Percentiles rank a stretch among this genome's conserved stretches.
Evolutionary conservation across 345 rosid species (phyloP).

Genomic region (Noccaea bulbosa): DNA sequence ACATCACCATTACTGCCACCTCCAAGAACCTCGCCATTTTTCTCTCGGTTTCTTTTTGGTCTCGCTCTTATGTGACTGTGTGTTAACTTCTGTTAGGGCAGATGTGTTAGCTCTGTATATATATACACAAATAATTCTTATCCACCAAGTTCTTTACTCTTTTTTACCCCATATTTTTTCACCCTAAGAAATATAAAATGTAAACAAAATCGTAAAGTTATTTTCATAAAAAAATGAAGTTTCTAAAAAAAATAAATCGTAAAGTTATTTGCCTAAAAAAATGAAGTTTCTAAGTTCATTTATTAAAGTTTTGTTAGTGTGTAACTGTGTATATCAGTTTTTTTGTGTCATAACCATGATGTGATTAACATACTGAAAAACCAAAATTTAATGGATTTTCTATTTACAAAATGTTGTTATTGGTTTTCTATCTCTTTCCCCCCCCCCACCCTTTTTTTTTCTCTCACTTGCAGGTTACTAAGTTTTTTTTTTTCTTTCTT

Average conservation of each 20-base stretch:
- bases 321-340: too few species aligned
- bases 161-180: background rate
- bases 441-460: background rate
- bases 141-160: background rate
- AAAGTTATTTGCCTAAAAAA: too few species aligned
- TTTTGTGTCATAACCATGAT: background rate
- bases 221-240: too few species aligned
- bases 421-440: too few species aligned
- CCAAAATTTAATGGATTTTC: too few species aligned
- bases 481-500: background rate
- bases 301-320: too few species aligned
- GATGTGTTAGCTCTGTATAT: constrained; percentile 20
- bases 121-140: constrained; percentile 20
- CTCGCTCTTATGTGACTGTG: constrained; percentile 13
- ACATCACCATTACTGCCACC: constrained; percentile 41
- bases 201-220: too few species aligned
- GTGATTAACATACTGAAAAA: background rate
- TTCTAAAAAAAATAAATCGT: too few species aligned
- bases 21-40: constrained; percentile 39
- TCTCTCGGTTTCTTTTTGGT: background rate
- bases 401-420: too few species aligned
- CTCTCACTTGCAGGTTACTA: background rate
- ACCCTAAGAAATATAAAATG: background rate
- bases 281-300: too few species aligned
- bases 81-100: constrained; percentile 21